Conservation (phyloP, 2,329 filamentous ascomycete species). For the Byssothecium circinans region DNA sequence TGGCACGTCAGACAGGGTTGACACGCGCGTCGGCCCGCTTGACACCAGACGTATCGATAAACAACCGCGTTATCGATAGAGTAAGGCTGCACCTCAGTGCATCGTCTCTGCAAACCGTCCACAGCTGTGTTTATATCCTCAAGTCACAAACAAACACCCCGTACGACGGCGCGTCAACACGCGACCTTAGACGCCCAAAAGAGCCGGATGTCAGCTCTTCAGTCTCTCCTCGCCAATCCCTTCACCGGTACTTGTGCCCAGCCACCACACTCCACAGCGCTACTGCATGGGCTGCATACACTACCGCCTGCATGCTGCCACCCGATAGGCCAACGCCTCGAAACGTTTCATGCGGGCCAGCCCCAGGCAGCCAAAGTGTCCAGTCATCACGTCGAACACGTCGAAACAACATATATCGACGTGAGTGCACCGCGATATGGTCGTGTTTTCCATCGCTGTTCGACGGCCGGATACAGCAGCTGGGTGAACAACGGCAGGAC, state of each 20-base stretch:
- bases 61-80: conserved; percentile 2
- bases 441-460: conserved; percentile 44
- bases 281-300: conserved; percentile 34
- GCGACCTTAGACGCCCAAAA: too few relatives aligned
- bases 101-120: too few relatives aligned
- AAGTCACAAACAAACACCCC: too few relatives aligned
- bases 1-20: neutral
- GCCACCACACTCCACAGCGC: conserved; percentile 24
- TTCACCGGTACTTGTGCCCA: conserved; percentile 28
- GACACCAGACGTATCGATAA: neutral
- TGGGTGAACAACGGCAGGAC: conserved; percentile 22
- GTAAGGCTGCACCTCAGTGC: too few relatives aligned
- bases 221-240: conserved; percentile 3
- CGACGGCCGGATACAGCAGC: conserved; percentile 29
- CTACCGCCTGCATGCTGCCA: conserved; percentile 11
- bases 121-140: too few relatives aligned
- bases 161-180: conserved; percentile 22
- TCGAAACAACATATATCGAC: conserved; percentile 33
- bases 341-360: conserved; percentile 39
- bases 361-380: conserved; percentile 24
- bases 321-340: conserved; percentile 26
- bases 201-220: too few relatives aligned
- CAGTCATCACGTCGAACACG: conserved; percentile 43
- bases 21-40: neutral
- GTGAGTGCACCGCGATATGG: conserved; percentile 44